A percentile compares a stretch with the other conserved stretches of the same genome.
Conservation (phyloP, 1,139 yeast species). For the Suhomyces coccinellae region DNA sequence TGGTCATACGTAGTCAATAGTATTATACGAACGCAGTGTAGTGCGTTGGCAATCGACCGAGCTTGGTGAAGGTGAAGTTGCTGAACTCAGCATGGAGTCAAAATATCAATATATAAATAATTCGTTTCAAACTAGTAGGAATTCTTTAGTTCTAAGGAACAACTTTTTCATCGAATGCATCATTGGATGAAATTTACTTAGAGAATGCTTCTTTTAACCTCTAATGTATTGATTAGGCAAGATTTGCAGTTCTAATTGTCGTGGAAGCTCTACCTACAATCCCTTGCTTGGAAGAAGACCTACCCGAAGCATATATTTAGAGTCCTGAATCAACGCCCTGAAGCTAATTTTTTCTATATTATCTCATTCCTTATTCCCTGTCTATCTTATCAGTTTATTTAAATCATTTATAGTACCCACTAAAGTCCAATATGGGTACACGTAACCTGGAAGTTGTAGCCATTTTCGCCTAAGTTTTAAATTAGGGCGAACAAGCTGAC, state of each 20-base stretch:
- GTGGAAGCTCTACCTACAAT: no score
- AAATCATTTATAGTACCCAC: conserved; percentile 1
- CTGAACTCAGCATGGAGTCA: not conserved
- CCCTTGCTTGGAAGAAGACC: no score
- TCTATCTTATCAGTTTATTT: not conserved
- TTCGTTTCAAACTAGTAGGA: no score
- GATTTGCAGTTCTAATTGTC: no score
- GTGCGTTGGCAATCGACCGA: not conserved
- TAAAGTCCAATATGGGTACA: conserved; percentile 5
- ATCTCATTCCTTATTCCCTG: not conserved
- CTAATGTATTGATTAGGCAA: no score
- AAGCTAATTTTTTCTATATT: not conserved
- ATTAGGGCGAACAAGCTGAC: not conserved
- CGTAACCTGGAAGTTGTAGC: conserved; percentile 2
- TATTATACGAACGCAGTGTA: not conserved
- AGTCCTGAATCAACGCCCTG: no score
- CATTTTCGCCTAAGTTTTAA: conserved; percentile 5
- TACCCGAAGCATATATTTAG: no score
- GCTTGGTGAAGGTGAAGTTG: not conserved
- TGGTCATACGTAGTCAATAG: conserved; percentile 7
- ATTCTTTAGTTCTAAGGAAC: no score
- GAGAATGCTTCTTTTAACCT: no score
- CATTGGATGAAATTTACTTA: no score
- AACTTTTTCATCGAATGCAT: no score
- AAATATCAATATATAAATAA: no score